Evolutionary conservation across 768 basidiomycete species (phyloP).

Genomic region (Phanerodontia chrysosporium): DNA sequence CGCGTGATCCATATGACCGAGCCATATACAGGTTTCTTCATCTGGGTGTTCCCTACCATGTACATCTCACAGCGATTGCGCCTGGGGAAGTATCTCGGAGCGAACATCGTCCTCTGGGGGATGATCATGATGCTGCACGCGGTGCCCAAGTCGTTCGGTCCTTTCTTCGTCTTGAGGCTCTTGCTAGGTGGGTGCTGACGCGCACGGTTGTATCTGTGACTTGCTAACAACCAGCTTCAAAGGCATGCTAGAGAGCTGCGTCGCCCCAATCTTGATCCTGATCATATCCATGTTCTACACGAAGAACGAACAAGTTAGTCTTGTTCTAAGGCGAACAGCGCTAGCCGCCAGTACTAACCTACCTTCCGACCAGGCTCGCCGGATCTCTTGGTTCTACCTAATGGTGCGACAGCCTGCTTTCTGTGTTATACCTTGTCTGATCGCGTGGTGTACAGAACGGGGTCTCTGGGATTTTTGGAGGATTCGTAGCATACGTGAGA

Average conservation of each 20-base stretch:
- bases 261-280: conserved; percentile 57
- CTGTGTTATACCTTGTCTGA: not conserved
- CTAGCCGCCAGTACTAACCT: not conserved
- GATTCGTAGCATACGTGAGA: conserved; percentile 51
- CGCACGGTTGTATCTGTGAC: not conserved
- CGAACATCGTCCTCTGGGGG: conserved; percentile 60
- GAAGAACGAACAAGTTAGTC: conserved; percentile 54
- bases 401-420: conserved; percentile 37
- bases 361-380: conserved; percentile 36
- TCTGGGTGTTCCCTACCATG: conserved; percentile 65
- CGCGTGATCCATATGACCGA: not conserved
- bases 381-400: conserved; percentile 64
- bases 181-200: conserved; percentile 40
- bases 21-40: conserved; percentile 40
- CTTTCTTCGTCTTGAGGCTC: conserved; percentile 60
- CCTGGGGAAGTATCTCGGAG: conserved; percentile 58
- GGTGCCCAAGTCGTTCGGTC: conserved; percentile 50
- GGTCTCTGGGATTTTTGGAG: conserved; percentile 55
- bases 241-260: conserved; percentile 69
- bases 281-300: conserved; percentile 67
- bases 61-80: conserved; percentile 60
- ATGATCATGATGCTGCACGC: conserved; percentile 57
- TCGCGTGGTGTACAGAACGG: conserved; percentile 5
- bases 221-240: not conserved
- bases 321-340: not conserved